Conservation (phyloP, 2,329 filamentous ascomycete genomes). For the Aspergillus eucalypticola region DNA sequence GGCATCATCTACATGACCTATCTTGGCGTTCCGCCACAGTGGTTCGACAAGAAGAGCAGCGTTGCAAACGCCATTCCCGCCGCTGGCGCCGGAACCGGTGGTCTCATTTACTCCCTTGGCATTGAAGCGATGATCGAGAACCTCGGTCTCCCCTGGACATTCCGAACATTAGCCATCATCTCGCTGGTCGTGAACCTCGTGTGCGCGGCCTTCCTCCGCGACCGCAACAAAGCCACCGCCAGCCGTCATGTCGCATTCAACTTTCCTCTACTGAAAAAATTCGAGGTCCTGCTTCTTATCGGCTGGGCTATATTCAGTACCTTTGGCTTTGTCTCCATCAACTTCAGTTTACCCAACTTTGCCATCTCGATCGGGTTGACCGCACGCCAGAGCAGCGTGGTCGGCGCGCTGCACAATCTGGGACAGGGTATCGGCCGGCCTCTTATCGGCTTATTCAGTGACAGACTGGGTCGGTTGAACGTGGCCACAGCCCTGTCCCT, state of each 20-base stretch:
- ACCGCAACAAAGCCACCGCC: slow-evolving; percentile 1
- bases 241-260: not conserved
- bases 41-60: slow-evolving; percentile 43
- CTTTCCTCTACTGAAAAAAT: not conserved
- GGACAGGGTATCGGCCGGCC: slow-evolving; percentile 57
- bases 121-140: slow-evolving; percentile 41
- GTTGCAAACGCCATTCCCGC: slow-evolving; percentile 45
- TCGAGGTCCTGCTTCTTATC: not conserved
- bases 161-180: slow-evolving; percentile 16
- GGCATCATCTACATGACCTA: slow-evolving; percentile 45
- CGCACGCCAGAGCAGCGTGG: slow-evolving; percentile 55
- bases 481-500: slow-evolving; percentile 44
- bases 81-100: slow-evolving; percentile 45
- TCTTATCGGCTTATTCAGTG: slow-evolving; percentile 59
- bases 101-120: slow-evolving; percentile 37
- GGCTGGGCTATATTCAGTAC: slow-evolving; percentile 46
- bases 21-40: slow-evolving; percentile 42
- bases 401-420: slow-evolving; percentile 61
- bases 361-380: slow-evolving; percentile 57
- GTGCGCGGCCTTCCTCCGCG: slow-evolving; percentile 1
- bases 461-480: slow-evolving; percentile 60
- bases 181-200: slow-evolving; percentile 4
- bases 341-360: slow-evolving; percentile 64
- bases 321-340: slow-evolving; percentile 62
- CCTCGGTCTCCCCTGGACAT: slow-evolving; percentile 45